Base-by-base conservation (phyloP, 1,284 basidiomycete genomes). In the Somion occarium region DNA sequence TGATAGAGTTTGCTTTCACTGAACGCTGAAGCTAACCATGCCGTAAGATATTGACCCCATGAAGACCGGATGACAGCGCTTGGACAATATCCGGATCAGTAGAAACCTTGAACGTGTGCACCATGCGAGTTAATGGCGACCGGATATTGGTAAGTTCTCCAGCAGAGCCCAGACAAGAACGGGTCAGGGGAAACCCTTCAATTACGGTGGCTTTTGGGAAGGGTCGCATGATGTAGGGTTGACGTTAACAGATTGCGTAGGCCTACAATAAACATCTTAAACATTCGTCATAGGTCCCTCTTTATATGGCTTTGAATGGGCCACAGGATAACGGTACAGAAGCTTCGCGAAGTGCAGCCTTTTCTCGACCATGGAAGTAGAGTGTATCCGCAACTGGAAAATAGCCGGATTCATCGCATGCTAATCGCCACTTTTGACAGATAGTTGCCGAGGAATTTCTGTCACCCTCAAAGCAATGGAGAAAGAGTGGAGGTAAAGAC, bases 21-120 rank as follows among this genome's bases (percentile, higher is more conserved):
- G 50, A 37, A 23, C 47, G 51, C 25, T 15, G 30, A 7, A 7
- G 30, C 15, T 7, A 22, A 42, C 15, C n/a, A n/a, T 42, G 39
- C 39, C 39, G 39, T 42, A 42, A 42, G 20, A 18, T 18, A 18
- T 7, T n/a, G 20, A 18, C 39, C n/a, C 18, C 39, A 42, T 42
- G 20, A 42, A 42, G n/a, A 42, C 39, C 39, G 39, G 39, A 22
- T 22, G 39, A 42, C 39, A 42, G 39, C 39, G 39, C 39, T 42
- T 42, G 39, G 39, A 42, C 20, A 42, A 9, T 42, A 9, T 18
- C 39, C 39, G 39, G 39, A 42, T 42, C 39, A 42, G 20, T 18
- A 18, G 30, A 7, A 7, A 34, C 15, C 30, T 34, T 34, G 7
- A 15, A 34, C 30, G 7, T 34, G 30, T 15, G 15, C 30, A 34